Evolutionary conservation across 352 stramenopile species (phyloP), one percentile per base, ranked within the genome.

Genomic region (Phytophthora parvispora): DNA sequence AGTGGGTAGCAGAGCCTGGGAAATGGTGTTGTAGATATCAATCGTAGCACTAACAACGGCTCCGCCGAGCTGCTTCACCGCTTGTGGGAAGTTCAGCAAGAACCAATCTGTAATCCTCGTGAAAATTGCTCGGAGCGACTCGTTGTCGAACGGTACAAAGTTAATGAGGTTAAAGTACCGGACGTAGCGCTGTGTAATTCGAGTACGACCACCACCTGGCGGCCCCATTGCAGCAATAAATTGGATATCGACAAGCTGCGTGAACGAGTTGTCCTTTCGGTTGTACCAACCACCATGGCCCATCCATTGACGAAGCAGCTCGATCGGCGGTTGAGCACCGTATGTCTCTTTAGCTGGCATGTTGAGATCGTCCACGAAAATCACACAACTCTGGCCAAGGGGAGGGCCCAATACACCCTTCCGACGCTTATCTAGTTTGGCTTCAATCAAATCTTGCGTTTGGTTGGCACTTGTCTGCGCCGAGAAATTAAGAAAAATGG

Each of bases 261-360:
- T 93, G 69, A 98, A 98, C 28, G 90, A 89, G 58, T 97, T 98
- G 64, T 98, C 93, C 57, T 98, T 97, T 62, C 92, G 89, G 57
- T 98, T 96, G 78, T 98, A 98, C 93, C 94, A 98, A 6, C 95
- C 95, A 6, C 88, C 90, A 61, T 98, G 93, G 20, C 97, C 95
- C 90, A 98, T 98, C 91, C 93, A 98, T 70, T 98, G 94, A 2
- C 95, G 83, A 55, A 98, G 67, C 13, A 98, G 75, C 67, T 98
- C 95, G 31, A 98, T 98, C 5, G 95, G 94, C 15, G 95, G 95
- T 64, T 98, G 95, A 4, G 94, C 94, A 8, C 95, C 95, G 59
- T 98, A 98, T 43, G 92, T 97, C 66, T 98, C 95, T 59, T 98
- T 98, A 0, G 92, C 92, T 1, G 95, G 95, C 95, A 98, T 98